Percentiles rank a stretch among this genome's conserved stretches.
These are phyloP conservation scores for Symbiodinium natans DNA, from an alignment of 73 alveolate species.

Conservation along the genomic window DNA sequence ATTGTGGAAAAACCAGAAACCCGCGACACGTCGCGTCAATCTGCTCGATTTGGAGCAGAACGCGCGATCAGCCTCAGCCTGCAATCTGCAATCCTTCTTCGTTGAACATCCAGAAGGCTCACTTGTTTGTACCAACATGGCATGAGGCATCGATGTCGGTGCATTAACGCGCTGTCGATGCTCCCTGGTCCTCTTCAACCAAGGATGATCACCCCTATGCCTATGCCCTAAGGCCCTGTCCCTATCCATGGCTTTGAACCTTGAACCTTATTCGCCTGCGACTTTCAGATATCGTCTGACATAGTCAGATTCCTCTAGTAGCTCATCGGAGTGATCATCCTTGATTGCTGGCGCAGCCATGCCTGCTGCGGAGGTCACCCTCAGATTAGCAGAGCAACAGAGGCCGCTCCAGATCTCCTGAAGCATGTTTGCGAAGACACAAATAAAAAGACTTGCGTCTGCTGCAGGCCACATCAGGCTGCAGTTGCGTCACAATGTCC, in stretches of 20 bases:
- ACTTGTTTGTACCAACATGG: not conserved
- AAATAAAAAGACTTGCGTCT: not conserved
- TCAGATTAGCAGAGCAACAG: slow-evolving; percentile 68
- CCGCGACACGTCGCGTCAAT: not conserved
- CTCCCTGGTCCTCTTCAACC: not conserved
- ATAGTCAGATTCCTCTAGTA: too few species aligned
- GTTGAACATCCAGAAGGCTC: not conserved
- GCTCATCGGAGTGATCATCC: too few species aligned
- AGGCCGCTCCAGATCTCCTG: slow-evolving; percentile 85
- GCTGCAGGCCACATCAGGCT: too few species aligned
- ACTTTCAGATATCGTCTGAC: too few species aligned
- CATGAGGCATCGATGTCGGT: not conserved
- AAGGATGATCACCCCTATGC: too few species aligned
- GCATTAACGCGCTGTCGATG: not conserved
- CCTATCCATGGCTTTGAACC: too few species aligned
- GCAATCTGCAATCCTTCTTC: too few species aligned
- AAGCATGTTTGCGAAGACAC: too few species aligned
- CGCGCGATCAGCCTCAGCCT: too few species aligned
- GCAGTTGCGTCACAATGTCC: not conserved
- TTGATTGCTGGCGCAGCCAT: too few species aligned
- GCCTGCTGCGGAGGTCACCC: not conserved
- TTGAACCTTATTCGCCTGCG: too few species aligned
- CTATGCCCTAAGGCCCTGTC: too few species aligned
- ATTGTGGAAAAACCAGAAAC: not conserved
- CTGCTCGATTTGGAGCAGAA: not conserved